A percentile compares a stretch with the other conserved stretches of the same genome.
These are phyloP conservation scores for Pleurotus sapidus DNA, from an alignment of 768 basidiomycete species.

Conservation along the genomic window DNA sequence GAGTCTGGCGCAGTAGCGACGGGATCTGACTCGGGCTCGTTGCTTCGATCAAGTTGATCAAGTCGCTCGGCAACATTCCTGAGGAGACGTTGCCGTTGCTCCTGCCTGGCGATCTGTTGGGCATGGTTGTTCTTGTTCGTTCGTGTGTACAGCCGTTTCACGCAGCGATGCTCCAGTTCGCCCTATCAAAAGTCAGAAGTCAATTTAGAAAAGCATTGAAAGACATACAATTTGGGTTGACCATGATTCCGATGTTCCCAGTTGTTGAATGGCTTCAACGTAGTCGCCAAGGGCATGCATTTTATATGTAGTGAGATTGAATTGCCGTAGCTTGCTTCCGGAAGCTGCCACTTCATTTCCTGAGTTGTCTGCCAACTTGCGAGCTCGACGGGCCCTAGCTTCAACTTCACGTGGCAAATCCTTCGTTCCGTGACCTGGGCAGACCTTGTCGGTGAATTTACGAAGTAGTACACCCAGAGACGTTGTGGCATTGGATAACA, in stretches of 20 bases:
- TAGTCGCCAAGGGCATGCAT: constrained; percentile 27
- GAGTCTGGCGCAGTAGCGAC: neutral
- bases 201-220: neutral
- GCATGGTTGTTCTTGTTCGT: constrained; percentile 29
- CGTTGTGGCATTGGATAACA: constrained; percentile 19
- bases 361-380: neutral
- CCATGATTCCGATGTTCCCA: constrained; percentile 28
- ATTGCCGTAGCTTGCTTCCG: constrained; percentile 8
- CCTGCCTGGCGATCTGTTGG: constrained; percentile 19
- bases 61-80: no score
- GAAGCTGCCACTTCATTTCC: neutral
- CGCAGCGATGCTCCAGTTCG: constrained; percentile 31
- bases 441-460: constrained; percentile 16
- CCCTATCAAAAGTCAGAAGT: constrained; percentile 20
- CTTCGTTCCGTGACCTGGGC: constrained; percentile 14
- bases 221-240: constrained; percentile 25
- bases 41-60: neutral
- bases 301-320: constrained; percentile 25
- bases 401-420: constrained; percentile 23
- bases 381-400: constrained; percentile 14
- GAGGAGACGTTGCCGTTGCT: constrained; percentile 10
- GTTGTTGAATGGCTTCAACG: constrained; percentile 13
- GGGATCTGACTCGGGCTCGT: constrained; percentile 21
- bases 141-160: constrained; percentile 29
- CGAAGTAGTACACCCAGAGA: constrained; percentile 23